These are phyloP conservation scores for Diaporthe sp. DNA, from an alignment of 2,329 filamentous ascomycete species.

Conservation along the genomic window DNA sequence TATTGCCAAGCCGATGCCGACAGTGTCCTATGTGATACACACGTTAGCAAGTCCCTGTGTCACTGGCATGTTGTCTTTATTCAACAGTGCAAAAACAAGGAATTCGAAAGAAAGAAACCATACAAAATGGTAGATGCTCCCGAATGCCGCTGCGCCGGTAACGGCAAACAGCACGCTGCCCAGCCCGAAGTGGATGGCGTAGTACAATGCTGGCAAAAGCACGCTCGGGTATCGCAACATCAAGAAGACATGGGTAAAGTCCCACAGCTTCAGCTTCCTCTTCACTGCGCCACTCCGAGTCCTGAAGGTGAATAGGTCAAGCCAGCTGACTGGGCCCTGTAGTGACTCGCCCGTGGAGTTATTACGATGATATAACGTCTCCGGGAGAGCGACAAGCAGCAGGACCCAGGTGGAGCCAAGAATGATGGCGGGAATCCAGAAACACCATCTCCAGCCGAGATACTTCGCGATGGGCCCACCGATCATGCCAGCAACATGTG, in stretches of 20 bases:
- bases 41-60: background rate
- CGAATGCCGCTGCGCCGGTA: background rate
- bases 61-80: background rate
- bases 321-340: background rate
- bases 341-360: background rate
- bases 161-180: background rate
- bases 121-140: background rate
- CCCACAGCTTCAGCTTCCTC: background rate
- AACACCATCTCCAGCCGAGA: slow-evolving; percentile 2
- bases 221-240: slow-evolving; percentile 5
- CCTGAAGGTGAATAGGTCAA: background rate
- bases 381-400: background rate
- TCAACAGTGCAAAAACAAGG: background rate
- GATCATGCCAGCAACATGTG: slow-evolving; percentile 3
- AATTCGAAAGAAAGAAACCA: background rate
- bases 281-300: background rate
- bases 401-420: background rate
- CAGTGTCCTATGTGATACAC: background rate
- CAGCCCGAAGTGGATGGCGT: background rate
- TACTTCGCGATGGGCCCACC: slow-evolving; percentile 6
- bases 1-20: slow-evolving; percentile 3
- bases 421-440: slow-evolving; percentile 8
- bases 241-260: slow-evolving; percentile 7
- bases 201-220: background rate
- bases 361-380: background rate